Evolutionary conservation across 305 asterid species (phyloP).

Genomic region (Fraxinus floribunda): DNA sequence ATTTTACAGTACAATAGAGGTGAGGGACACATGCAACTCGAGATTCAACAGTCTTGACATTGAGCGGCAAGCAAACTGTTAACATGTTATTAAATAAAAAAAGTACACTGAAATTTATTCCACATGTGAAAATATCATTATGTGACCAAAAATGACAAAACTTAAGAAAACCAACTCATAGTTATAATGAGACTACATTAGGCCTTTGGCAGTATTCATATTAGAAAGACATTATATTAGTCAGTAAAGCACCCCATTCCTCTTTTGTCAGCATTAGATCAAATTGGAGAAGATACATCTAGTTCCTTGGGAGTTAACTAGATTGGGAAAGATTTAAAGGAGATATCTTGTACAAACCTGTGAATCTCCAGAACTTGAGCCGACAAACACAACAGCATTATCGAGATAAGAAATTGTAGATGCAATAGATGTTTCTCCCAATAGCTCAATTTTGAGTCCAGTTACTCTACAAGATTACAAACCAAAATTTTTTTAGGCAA

Average conservation of each 20-base stretch:
- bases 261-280: background rate
- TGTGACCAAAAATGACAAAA: background rate
- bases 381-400: constrained; percentile 86
- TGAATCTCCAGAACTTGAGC: constrained; percentile 97
- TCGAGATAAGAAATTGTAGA: constrained; percentile 95
- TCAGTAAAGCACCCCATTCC: background rate
- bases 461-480: constrained; percentile 56
- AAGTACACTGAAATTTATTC: background rate
- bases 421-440: constrained; percentile 94
- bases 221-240: background rate
- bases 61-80: background rate
- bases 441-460: constrained; percentile 90
- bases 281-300: background rate
- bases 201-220: background rate
- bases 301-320: background rate
- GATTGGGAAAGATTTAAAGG: background rate
- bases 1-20: background rate
- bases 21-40: background rate
- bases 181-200: background rate
- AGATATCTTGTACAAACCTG: constrained; percentile 53
- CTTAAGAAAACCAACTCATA: background rate
- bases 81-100: background rate
- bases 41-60: constrained; percentile 5
- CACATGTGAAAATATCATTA: background rate
- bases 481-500: constrained; percentile 22